Evolutionary conservation across 164 flowering plant genomes (phyloP).

Genomic region (Houttuynia cordata): DNA sequence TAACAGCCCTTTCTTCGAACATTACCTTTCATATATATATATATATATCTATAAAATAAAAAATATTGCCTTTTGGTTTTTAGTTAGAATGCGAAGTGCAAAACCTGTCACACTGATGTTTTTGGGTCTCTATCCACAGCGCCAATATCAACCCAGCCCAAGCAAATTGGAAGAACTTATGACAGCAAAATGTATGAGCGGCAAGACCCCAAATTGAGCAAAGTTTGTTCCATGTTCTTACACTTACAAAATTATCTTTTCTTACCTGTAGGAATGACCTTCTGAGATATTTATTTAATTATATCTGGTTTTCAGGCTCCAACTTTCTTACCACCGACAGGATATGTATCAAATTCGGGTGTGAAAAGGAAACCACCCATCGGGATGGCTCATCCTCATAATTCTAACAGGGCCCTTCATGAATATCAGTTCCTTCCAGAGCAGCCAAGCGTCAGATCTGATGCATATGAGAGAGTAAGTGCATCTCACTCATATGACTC

Average conservation of each 20-base stretch:
- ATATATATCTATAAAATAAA: no score
- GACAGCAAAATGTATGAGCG: slow-evolving; percentile 51
- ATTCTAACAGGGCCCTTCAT: slow-evolving; percentile 42
- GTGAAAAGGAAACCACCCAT: slow-evolving; percentile 15
- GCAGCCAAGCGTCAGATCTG: slow-evolving; percentile 67
- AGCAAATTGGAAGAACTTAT: slow-evolving; percentile 30
- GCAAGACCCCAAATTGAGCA: slow-evolving; percentile 30
- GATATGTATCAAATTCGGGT: slow-evolving; percentile 17
- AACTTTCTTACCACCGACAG: slow-evolving; percentile 16
- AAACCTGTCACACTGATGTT: not conserved
- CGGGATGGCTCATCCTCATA: slow-evolving; percentile 19
- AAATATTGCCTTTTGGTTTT: no score
- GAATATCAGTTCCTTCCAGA: slow-evolving; percentile 93
- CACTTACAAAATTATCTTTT: not conserved
- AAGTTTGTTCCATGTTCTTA: slow-evolving; percentile 25
- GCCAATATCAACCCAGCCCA: slow-evolving; percentile 35
- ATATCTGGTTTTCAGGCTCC: slow-evolving; percentile 13
- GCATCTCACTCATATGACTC: slow-evolving; percentile 43
- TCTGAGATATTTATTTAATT: not conserved
- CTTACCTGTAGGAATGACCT: not conserved
- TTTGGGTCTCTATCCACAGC: slow-evolving; percentile 10
- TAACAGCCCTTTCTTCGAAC: no score
- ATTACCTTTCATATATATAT: no score
- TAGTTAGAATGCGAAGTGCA: not conserved
- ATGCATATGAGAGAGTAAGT: slow-evolving; percentile 42